Base-by-base conservation (phyloP, 768 basidiomycete genomes). In the Leucosporidium yakuticum region DNA sequence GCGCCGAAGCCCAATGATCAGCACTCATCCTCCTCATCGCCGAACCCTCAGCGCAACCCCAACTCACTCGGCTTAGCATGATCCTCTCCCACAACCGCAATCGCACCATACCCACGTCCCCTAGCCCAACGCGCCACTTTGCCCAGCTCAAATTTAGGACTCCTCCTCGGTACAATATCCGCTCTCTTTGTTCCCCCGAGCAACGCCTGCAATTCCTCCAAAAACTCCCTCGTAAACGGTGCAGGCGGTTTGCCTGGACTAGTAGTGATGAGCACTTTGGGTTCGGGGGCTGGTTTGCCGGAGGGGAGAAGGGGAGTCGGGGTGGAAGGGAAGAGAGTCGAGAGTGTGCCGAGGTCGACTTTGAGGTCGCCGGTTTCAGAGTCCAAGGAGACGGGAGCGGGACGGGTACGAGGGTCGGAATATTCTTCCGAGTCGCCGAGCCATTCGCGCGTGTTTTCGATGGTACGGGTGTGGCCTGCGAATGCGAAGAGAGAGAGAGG, bases 91-190 rank as follows among this genome's bases (percentile, higher is more conserved):
- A 98, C 90, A 4, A 99, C 91, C 53, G 90, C 83, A 70, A 98
- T 77, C 71, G 94, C 91, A 54, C 87, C 88, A 77, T 91, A 99
- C 4, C 88, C 88, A 75, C 96, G 81, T 51, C 86, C 88, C 19
- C 88, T 87, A 27, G 92, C 92, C 96, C 96, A 99, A 4, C 88
- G 85, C 36, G 94, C 77, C 91, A 95, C 96, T 70, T 94, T 91
- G 74, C 91, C 91, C 77, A 99, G 93, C 39, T 89, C 87, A 72
- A 92, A 95, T 1, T 93, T 95, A 23, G 84, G 80, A 76, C 88
- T 89, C 79, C 90, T 95, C 4, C 91, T 89, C 7, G 92, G 91
- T 1, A 87, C 78, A 23, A 80, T 82, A 4, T 76, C 74, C 1
- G 89, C 87, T 74, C 88, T 86, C 25, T 53, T 73, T 67, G 60